Percentiles rank a stretch among this genome's conserved stretches.
These are phyloP conservation scores for Ramaria rubella DNA, from an alignment of 768 basidiomycete genomes.

Conservation along the genomic window DNA sequence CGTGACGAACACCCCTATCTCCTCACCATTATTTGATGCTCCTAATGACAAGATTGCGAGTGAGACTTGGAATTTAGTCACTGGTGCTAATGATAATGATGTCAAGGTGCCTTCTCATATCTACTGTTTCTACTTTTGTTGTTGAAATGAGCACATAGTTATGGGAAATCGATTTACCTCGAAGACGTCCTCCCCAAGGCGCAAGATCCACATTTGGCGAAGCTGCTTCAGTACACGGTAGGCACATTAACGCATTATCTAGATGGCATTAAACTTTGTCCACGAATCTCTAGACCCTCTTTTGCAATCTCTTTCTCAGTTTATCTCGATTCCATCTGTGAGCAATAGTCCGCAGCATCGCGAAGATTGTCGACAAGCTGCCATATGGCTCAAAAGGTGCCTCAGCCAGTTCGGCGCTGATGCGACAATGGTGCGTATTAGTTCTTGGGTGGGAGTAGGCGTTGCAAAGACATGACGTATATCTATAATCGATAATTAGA, in stretches of 20 bases:
- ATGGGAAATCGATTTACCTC: conserved; percentile 31
- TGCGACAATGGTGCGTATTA: conserved; percentile 53
- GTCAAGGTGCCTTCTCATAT: conserved; percentile 1
- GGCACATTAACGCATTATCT: not conserved
- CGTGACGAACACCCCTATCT: conserved; percentile 33
- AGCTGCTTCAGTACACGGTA: not conserved
- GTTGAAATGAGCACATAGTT: conserved; percentile 23
- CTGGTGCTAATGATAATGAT: conserved; percentile 14
- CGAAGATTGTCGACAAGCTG: conserved; percentile 91
- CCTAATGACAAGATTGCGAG: conserved; percentile 76
- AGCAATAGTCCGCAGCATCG: conserved; percentile 59
- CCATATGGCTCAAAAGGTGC: conserved; percentile 87
- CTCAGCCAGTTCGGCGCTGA: conserved; percentile 83
- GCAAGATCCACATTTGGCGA: conserved; percentile 3
- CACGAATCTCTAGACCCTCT: conserved; percentile 49
- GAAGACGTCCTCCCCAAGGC: conserved; percentile 5
- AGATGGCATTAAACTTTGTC: not conserved
- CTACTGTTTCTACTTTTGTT: not conserved
- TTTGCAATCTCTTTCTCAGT: conserved; percentile 73
- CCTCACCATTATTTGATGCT: conserved; percentile 34
- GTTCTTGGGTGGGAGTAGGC: not conserved
- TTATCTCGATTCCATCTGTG: conserved; percentile 83
- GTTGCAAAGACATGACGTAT: not conserved
- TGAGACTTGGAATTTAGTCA: conserved; percentile 40
- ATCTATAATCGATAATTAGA: conserved; percentile 33